These are phyloP conservation scores for Ambrosia artemisiifolia DNA, from an alignment of 129 eudicot genomes.

Conservation along the genomic window DNA sequence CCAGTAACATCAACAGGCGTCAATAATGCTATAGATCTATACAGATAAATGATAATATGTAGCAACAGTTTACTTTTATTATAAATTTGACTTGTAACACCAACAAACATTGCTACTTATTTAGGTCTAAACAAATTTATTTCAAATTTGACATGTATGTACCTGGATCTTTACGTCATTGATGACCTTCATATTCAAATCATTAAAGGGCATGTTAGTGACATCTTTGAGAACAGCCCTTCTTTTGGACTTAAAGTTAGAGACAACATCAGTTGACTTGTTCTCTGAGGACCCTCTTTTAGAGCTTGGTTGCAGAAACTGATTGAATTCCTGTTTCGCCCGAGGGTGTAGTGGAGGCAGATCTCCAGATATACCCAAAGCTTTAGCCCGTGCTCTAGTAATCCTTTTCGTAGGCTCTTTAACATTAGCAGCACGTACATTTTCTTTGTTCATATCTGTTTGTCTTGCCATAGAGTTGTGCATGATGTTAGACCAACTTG, in stretches of 20 bases:
- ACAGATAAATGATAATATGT: neutral
- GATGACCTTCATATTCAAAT: constrained; percentile 32
- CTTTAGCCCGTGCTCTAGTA: constrained; percentile 84
- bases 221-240: constrained; percentile 81
- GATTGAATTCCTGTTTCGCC: constrained; percentile 29
- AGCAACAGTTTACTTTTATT: too few relatives aligned
- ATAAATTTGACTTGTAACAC: too few relatives aligned
- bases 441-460: constrained; percentile 67
- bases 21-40: neutral
- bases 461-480: constrained; percentile 27
- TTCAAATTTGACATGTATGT: neutral
- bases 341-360: constrained; percentile 57
- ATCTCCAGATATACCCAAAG: constrained; percentile 47
- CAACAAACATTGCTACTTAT: neutral
- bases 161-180: constrained; percentile 46
- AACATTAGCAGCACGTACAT: constrained; percentile 33
- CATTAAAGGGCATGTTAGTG: constrained; percentile 48
- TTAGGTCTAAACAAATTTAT: neutral
- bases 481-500: constrained; percentile 24
- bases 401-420: constrained; percentile 54
- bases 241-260: constrained; percentile 56
- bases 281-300: constrained; percentile 65
- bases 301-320: constrained; percentile 33
- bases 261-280: constrained; percentile 26
- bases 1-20: constrained; percentile 23